phyloP scores from a whole-genome alignment of 306 rosid genomes.

The Mimosa bimucronata region DNA sequence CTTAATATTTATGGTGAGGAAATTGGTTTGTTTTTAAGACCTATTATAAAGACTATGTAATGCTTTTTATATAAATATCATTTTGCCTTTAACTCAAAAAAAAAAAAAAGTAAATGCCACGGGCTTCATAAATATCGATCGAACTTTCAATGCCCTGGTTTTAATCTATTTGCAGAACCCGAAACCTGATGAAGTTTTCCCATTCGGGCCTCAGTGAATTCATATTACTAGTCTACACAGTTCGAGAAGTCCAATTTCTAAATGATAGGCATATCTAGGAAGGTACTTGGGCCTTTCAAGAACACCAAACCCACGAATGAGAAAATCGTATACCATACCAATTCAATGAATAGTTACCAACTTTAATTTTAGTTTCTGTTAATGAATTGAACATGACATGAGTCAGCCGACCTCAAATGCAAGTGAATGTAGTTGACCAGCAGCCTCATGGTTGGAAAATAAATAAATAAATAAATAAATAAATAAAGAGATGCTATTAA shows the following conservation, averaged over 20 bases:
- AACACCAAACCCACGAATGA: neutral
- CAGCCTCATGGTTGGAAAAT: slow-evolving; percentile 2
- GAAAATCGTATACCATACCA: neutral
- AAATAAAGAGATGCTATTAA: neutral
- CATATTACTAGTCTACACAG: neutral
- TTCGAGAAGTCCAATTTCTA: neutral
- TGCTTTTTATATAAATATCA: too few relatives aligned
- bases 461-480: too few relatives aligned
- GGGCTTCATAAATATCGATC: neutral
- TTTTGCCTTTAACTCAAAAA: too few relatives aligned
- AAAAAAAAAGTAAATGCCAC: neutral
- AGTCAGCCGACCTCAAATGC: slow-evolving; percentile 1
- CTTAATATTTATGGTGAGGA: too few relatives aligned
- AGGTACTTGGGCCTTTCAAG: neutral
- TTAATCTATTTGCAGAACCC: neutral
- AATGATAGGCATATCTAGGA: neutral
- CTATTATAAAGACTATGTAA: too few relatives aligned
- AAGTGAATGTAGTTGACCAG: slow-evolving; percentile 31
- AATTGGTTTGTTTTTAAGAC: too few relatives aligned
- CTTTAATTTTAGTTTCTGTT: too few relatives aligned
- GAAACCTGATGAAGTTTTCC: neutral
- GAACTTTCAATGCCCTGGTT: neutral
- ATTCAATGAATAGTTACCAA: neutral
- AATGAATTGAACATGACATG: neutral
- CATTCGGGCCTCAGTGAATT: neutral